phyloP scores from a whole-genome alignment of 768 basidiomycete genomes.

The Xerocomus brunneocitrinus region DNA sequence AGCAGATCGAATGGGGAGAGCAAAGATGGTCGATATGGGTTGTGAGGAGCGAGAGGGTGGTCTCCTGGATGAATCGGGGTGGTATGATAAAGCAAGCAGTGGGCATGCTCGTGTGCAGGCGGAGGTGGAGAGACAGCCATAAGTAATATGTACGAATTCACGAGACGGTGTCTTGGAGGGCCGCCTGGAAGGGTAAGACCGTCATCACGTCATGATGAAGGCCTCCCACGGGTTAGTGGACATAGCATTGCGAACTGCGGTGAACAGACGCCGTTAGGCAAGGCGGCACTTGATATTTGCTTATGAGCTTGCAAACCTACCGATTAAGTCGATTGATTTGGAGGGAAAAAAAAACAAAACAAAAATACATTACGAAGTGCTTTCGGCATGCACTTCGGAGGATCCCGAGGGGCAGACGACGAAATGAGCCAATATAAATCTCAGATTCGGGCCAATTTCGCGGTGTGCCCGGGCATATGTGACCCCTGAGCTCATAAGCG shows the following conservation, averaged over 20 bases:
- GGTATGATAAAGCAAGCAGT: slow-evolving; percentile 29
- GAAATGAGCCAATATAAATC: slow-evolving; percentile 24
- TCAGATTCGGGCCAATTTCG: slow-evolving; percentile 26
- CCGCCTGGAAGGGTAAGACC: slow-evolving; percentile 26
- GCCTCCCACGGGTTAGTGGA: slow-evolving; percentile 24
- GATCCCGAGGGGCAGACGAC: slow-evolving; percentile 20
- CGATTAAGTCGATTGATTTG: slow-evolving; percentile 11
- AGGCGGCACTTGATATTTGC: background rate
- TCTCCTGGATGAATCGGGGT: slow-evolving; percentile 34
- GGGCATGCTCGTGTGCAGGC: slow-evolving; percentile 29
- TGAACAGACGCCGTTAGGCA: slow-evolving; percentile 18
- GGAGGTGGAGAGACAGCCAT: slow-evolving; percentile 14
- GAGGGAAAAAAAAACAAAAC: background rate
- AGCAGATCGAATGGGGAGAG: slow-evolving; percentile 33
- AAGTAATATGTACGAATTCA: slow-evolving; percentile 23
- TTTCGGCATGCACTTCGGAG: slow-evolving; percentile 18
- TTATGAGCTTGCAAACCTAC: slow-evolving; percentile 4
- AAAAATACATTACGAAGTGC: slow-evolving; percentile 14
- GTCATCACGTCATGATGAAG: slow-evolving; percentile 25
- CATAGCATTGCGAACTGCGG: slow-evolving; percentile 11
- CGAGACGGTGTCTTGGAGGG: slow-evolving; percentile 26
- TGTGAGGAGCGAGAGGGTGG: slow-evolving; percentile 32
- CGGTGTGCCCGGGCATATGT: slow-evolving; percentile 7
- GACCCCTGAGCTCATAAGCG: slow-evolving; percentile 21
- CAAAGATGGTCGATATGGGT: slow-evolving; percentile 33